Evolutionary conservation across 2,329 filamentous ascomycete species (phyloP).

Genomic region (Ceratocystis ficicola): DNA sequence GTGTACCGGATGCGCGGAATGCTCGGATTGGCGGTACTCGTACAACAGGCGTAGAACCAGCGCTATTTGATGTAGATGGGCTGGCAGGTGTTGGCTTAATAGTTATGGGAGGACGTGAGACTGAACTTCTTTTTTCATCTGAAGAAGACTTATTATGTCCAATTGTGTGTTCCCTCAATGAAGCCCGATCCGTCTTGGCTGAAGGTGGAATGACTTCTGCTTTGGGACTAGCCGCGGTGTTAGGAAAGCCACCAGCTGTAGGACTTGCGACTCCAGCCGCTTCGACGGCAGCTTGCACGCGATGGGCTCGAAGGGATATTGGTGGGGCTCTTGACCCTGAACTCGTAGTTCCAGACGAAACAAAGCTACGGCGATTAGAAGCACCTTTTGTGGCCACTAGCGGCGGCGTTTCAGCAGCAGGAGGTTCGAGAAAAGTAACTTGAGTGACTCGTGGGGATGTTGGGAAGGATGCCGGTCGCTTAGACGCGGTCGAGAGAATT

Average conservation of each 20-base stretch:
- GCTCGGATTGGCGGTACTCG: slow-evolving; percentile 44
- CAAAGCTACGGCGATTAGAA: slow-evolving; percentile 16
- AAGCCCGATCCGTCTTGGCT: slow-evolving; percentile 11
- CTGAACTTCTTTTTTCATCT: slow-evolving; percentile 36
- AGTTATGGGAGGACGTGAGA: slow-evolving; percentile 30
- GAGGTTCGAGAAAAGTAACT: slow-evolving; percentile 20
- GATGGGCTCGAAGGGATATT: slow-evolving; percentile 17
- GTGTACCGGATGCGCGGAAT: slow-evolving; percentile 46
- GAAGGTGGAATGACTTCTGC: slow-evolving; percentile 28
- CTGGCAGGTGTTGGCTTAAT: slow-evolving; percentile 18
- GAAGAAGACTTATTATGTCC: slow-evolving; percentile 26
- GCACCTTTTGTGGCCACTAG: slow-evolving; percentile 13
- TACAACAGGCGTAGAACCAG: slow-evolving; percentile 25
- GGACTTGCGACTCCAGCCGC: neutral
- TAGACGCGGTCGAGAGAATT: slow-evolving; percentile 22
- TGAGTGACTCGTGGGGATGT: slow-evolving; percentile 26
- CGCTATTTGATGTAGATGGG: slow-evolving; percentile 26
- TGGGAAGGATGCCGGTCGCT: slow-evolving; percentile 32
- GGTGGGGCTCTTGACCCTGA: slow-evolving; percentile 18
- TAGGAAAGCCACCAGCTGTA: neutral
- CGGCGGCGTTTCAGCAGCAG: neutral
- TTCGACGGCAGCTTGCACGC: slow-evolving; percentile 19
- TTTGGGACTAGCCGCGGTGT: slow-evolving; percentile 9
- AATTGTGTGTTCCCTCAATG: slow-evolving; percentile 9
- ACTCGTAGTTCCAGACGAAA: slow-evolving; percentile 15